Evolutionary conservation across 192 early-diverging fungal species (phyloP).

Genomic region (Spinellus fusiger): DNA sequence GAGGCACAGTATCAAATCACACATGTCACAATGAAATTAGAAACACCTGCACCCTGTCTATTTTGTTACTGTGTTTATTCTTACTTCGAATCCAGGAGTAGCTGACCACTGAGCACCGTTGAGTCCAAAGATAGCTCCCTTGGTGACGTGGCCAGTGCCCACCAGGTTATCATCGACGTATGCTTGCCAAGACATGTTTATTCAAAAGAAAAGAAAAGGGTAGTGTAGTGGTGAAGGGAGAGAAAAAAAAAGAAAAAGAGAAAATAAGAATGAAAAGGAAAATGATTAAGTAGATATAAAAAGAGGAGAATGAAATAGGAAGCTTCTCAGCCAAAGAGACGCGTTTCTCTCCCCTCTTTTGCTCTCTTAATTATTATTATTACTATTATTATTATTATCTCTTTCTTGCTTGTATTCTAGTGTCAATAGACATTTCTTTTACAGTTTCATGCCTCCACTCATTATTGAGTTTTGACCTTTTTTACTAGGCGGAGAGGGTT

Average conservation of each 20-base stretch:
- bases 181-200: conserved; percentile 71
- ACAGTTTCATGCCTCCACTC: no score
- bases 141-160: conserved; percentile 60
- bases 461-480: no score
- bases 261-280: no score
- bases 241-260: not conserved
- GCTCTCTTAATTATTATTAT: no score
- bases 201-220: conserved; percentile 2
- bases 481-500: no score
- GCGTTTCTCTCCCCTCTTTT: no score
- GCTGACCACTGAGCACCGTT: conserved; percentile 79
- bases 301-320: no score
- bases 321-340: no score
- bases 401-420: no score
- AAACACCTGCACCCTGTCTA: not conserved
- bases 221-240: conserved; percentile 3
- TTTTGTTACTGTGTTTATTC: conserved; percentile 1
- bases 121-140: conserved; percentile 76
- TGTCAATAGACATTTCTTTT: no score
- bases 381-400: no score
- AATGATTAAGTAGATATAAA: no score
- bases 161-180: conserved; percentile 82
- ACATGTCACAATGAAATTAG: not conserved
- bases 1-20: conserved; percentile 1
- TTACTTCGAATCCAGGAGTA: conserved; percentile 66